phyloP scores from a whole-genome alignment of 257 asterid species.

The Parsonsia alboflavescens region DNA sequence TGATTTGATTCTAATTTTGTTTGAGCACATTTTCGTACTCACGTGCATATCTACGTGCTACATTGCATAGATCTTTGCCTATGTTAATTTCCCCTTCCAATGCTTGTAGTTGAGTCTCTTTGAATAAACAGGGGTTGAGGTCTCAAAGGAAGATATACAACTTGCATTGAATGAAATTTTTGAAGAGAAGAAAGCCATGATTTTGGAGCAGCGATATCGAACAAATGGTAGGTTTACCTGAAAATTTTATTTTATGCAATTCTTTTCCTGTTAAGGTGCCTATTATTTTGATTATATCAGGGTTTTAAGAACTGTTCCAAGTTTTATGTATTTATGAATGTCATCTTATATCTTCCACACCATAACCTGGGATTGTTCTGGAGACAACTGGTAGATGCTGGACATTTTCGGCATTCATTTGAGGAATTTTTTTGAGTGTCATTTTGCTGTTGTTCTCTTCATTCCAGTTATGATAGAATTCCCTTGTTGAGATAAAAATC shows the following conservation, averaged over 20 bases:
- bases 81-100: neutral
- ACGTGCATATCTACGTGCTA: too few relatives aligned
- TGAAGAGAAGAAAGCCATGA: conserved; percentile 55
- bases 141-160: conserved; percentile 60
- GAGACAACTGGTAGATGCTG: neutral
- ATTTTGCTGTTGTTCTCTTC: neutral
- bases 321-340: neutral
- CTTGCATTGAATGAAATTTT: conserved; percentile 53
- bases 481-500: neutral
- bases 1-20: neutral
- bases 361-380: neutral
- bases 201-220: conserved; percentile 78
- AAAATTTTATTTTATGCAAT: neutral
- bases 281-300: too few relatives aligned
- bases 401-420: neutral
- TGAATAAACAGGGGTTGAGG: conserved; percentile 65
- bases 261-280: neutral
- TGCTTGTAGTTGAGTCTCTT: conserved; percentile 10
- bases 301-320: neutral
- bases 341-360: neutral
- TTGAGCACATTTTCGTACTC: neutral
- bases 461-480: too few relatives aligned
- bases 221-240: conserved; percentile 57
- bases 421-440: neutral
- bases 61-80: neutral